Evolutionary conservation across 306 rosid genomes (phyloP), one percentile per base, ranked within the genome.

Genomic region (Fragaria nilgerrensis): DNA sequence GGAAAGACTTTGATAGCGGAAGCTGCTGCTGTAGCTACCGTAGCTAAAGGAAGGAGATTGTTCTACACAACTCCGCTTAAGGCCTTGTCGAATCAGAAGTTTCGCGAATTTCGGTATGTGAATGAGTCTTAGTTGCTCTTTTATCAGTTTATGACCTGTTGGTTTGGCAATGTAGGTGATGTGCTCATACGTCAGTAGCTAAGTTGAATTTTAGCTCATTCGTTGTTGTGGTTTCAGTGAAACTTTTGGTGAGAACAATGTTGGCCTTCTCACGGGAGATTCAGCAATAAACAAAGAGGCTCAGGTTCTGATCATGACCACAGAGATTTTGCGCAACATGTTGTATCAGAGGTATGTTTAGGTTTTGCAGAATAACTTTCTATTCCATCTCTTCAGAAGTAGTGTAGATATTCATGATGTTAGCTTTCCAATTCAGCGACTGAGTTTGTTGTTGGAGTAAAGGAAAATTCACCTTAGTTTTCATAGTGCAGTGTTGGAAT

Each of bases 261-360:
- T 95, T 67, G 98, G 98, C 45, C 95, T 95, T 84, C 97, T 95
- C 44, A 95, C 98, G 0, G 97, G 98, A 29, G 98, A 95, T 78
- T 95, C 98, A 34, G 91, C 93, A 0, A 81, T 95, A 50, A 95
- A 92, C 87, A 92, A 87, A 84, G 98, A 95, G 62, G 98, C 97
- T 72, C 92, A 74, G 86, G 87, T 95, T 84, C 82, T 95, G 85
- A 90, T 95, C 77, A 95, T 95, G 98, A 95, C 98, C 15, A 92
- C 98, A 0, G 97, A 95, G 89, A 95, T 95, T 76, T 90, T 95
- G 81, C 97, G 97, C 56, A 95, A 95, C 89, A 95, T 95, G 97
- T 82, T 95, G 81, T 95, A 92, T 81, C 97, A 89, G 90, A 95
- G 97, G 98, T 95, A 81, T 65, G 47, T 73, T 83, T 16, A 4